Evolutionary conservation across 805 yeast genomes (phyloP).

Genomic region (Lachancea waltii): DNA sequence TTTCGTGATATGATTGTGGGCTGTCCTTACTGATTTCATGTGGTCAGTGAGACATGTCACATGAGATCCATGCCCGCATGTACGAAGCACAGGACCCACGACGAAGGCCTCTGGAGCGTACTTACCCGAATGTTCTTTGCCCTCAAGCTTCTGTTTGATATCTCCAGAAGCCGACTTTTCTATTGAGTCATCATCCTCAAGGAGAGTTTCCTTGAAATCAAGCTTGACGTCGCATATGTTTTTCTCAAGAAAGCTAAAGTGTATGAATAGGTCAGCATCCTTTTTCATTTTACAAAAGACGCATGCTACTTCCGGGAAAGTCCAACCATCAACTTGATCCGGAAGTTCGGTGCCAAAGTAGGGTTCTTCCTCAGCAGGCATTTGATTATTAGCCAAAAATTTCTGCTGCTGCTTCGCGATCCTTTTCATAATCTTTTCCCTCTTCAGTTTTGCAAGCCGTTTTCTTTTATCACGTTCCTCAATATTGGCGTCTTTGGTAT

Average conservation of each 20-base stretch:
- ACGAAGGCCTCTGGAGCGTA: background rate
- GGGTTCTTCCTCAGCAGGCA: constrained; percentile 19
- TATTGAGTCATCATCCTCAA: too few relatives aligned
- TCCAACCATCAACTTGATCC: constrained; percentile 6
- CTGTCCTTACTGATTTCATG: constrained; percentile 46
- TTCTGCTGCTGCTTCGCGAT: constrained; percentile 72
- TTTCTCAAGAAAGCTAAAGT: constrained; percentile 27
- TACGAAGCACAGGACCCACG: constrained; percentile 27
- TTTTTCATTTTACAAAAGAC: constrained; percentile 29
- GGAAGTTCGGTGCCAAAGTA: background rate
- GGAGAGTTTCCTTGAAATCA: constrained; percentile 11
- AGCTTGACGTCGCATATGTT: constrained; percentile 23
- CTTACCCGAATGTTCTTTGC: constrained; percentile 33
- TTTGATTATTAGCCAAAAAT: constrained; percentile 54
- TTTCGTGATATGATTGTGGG: constrained; percentile 69
- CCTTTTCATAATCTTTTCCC: constrained; percentile 65
- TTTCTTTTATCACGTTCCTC: constrained; percentile 55
- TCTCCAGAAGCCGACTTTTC: background rate
- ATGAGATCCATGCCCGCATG: constrained; percentile 96
- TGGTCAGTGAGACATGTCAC: constrained; percentile 65
- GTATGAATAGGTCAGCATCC: constrained; percentile 27
- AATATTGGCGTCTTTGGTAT: constrained; percentile 20
- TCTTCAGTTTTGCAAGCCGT: constrained; percentile 61
- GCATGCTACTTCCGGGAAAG: constrained; percentile 22
- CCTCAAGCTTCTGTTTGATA: constrained; percentile 3